Percentiles rank a stretch among this genome's conserved stretches.
Evolutionary conservation across 2,329 filamentous ascomycete genomes (phyloP).

Genomic region (Teratosphaeria viscida): DNA sequence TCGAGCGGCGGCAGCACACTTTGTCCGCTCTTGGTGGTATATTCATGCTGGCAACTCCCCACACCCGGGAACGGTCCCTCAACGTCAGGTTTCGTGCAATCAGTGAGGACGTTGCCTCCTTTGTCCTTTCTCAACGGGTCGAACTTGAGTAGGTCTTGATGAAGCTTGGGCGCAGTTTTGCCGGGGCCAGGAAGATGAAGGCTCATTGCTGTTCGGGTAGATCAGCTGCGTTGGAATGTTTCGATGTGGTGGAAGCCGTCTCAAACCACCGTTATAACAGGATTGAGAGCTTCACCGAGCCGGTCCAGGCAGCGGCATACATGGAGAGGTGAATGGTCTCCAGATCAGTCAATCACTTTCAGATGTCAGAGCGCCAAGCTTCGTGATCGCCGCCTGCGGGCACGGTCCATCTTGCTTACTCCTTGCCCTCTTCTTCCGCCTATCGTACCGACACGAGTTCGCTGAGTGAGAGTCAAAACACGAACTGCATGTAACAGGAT

Average conservation of each 20-base stretch:
- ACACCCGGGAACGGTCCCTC: slow-evolving; percentile 22
- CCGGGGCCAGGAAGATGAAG: slow-evolving; percentile 21
- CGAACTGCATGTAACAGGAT: no score
- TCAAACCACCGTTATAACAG: neutral
- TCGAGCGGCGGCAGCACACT: slow-evolving; percentile 38
- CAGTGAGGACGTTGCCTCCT: slow-evolving; percentile 39
- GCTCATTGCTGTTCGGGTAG: neutral
- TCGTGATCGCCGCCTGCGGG: neutral
- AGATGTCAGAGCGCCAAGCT: neutral
- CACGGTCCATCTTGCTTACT: neutral
- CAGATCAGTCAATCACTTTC: neutral
- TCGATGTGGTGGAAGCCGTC: neutral
- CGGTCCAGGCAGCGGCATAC: neutral
- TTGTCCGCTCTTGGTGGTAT: slow-evolving; percentile 47
- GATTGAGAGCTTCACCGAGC: neutral
- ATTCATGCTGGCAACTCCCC: slow-evolving; percentile 48
- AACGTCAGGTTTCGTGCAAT: slow-evolving; percentile 41
- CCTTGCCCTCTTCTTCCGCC: neutral
- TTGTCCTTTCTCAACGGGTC: slow-evolving; percentile 37
- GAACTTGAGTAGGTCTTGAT: slow-evolving; percentile 42
- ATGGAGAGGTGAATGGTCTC: neutral
- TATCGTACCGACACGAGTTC: no score
- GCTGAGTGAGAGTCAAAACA: no score
- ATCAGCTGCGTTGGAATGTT: neutral
- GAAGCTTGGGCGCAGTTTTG: slow-evolving; percentile 41